A percentile compares a stretch with the other conserved stretches of the same genome.
Evolutionary conservation across 495 filamentous ascomycete species (phyloP).

Genomic region (Hyaloscypha finlandica): DNA sequence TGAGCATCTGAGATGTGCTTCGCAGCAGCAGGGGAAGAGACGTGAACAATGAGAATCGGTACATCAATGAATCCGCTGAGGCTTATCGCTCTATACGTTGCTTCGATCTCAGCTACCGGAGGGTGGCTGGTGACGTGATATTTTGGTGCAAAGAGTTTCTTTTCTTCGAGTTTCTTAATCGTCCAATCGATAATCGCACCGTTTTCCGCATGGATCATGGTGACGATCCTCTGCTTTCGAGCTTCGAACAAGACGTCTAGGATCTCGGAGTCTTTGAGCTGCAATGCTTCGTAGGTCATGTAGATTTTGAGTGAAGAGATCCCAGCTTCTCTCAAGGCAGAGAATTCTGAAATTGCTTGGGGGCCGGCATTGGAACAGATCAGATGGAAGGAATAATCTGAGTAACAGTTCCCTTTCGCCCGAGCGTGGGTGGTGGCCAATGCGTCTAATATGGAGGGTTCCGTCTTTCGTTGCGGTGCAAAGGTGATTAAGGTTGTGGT

Average conservation of each 20-base stretch:
- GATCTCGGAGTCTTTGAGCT: conserved; percentile 57
- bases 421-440: conserved; percentile 50
- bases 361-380: conserved; percentile 54
- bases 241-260: conserved; percentile 55
- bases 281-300: conserved; percentile 63
- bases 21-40: conserved; percentile 53
- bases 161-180: conserved; percentile 47
- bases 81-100: conserved; percentile 58
- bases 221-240: conserved; percentile 49
- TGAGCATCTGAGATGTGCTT: conserved; percentile 57
- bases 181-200: conserved; percentile 55
- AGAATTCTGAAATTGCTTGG: conserved; percentile 45
- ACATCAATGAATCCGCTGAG: conserved; percentile 55
- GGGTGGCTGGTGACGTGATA: conserved; percentile 57
- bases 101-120: conserved; percentile 57
- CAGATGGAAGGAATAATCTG: conserved; percentile 64
- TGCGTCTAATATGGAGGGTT: conserved; percentile 49
- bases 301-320: conserved; percentile 62
- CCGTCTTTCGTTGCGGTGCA: conserved; percentile 53
- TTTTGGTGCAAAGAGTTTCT: conserved; percentile 49
- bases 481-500: conserved; percentile 60
- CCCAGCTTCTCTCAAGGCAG: conserved; percentile 47
- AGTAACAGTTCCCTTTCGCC: conserved; percentile 50
- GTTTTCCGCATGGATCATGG: conserved; percentile 66
- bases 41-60: conserved; percentile 58